Evolutionary conservation across 768 basidiomycete genomes (phyloP).

Genomic region (Thelephora ganbajun): DNA sequence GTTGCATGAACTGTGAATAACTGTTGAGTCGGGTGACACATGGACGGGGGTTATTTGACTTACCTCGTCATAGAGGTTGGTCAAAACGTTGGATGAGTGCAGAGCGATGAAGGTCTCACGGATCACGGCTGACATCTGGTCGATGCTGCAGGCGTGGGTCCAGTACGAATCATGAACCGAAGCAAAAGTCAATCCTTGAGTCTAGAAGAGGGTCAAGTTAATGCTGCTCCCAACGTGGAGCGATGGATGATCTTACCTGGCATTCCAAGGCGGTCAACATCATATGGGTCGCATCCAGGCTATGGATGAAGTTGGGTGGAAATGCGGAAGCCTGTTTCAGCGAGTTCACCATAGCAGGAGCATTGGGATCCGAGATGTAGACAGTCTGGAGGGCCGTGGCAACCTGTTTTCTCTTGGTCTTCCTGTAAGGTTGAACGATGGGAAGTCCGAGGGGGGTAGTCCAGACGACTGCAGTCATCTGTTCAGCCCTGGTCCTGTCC

Average conservation of each 20-base stretch:
- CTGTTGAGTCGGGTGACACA: neutral
- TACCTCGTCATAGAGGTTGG: conserved; percentile 62
- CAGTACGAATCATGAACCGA: conserved; percentile 99
- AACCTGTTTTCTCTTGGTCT: conserved; percentile 68
- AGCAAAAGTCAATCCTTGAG: conserved; percentile 70
- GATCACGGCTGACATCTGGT: conserved; percentile 80
- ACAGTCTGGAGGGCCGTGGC: conserved; percentile 77
- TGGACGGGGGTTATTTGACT: conserved; percentile 10
- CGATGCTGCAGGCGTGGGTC: conserved; percentile 84
- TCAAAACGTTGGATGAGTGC: conserved; percentile 78
- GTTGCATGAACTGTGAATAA: conserved; percentile 46
- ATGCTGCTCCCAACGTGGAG: neutral
- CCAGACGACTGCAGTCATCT: conserved; percentile 95
- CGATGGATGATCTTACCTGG: conserved; percentile 31
- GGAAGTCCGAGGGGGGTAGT: conserved; percentile 92
- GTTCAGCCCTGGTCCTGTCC: conserved; percentile 57
- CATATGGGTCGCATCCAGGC: conserved; percentile 97
- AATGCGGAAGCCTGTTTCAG: conserved; percentile 90
- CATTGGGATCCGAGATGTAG: conserved; percentile 78
- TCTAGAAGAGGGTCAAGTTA: conserved; percentile 25
- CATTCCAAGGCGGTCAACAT: conserved; percentile 91
- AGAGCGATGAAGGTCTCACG: conserved; percentile 89
- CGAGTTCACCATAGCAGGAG: conserved; percentile 58
- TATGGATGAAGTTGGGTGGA: conserved; percentile 98
- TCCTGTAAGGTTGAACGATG: conserved; percentile 92